A percentile compares a stretch with the other conserved stretches of the same genome.
Conservation (phyloP, 2,329 filamentous ascomycete genomes). For the Talaromyces sp. region DNA sequence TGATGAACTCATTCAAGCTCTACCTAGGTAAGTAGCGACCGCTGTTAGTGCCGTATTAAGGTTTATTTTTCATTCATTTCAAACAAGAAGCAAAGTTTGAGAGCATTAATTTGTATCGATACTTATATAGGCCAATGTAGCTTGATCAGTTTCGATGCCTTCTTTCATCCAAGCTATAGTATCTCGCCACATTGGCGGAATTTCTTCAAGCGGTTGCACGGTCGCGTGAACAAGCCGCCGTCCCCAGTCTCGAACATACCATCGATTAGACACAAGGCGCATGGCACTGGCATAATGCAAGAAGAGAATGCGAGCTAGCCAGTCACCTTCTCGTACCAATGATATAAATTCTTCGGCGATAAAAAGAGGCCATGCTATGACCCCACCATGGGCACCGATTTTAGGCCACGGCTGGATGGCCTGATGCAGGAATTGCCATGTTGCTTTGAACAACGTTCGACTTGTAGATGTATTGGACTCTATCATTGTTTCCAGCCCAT, state of each 20-base stretch:
- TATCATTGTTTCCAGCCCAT: conserved; percentile 20
- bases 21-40: too few relatives aligned
- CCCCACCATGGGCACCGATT: conserved; percentile 30
- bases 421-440: conserved; percentile 31
- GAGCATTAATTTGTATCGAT: neutral
- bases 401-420: conserved; percentile 34
- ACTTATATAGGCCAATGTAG: neutral
- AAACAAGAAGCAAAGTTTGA: neutral
- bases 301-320: conserved; percentile 35
- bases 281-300: conserved; percentile 35
- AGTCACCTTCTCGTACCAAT: conserved; percentile 32
- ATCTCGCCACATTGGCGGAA: conserved; percentile 30
- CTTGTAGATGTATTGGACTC: conserved; percentile 15
- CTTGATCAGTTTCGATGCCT: conserved; percentile 22
- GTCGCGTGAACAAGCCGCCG: conserved; percentile 32
- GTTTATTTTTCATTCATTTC: too few relatives aligned
- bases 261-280: conserved; percentile 36
- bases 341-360: conserved; percentile 30
- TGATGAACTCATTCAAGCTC: too few relatives aligned
- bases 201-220: conserved; percentile 28
- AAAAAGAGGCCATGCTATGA: conserved; percentile 35
- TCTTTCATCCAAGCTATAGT: conserved; percentile 32
- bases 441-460: conserved; percentile 23
- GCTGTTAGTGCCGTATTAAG: too few relatives aligned
- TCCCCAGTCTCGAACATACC: conserved; percentile 38